Evolutionary conservation across 345 rosid species (phyloP), one percentile per base, ranked within the genome.

Genomic region (Murraya paniculata): DNA sequence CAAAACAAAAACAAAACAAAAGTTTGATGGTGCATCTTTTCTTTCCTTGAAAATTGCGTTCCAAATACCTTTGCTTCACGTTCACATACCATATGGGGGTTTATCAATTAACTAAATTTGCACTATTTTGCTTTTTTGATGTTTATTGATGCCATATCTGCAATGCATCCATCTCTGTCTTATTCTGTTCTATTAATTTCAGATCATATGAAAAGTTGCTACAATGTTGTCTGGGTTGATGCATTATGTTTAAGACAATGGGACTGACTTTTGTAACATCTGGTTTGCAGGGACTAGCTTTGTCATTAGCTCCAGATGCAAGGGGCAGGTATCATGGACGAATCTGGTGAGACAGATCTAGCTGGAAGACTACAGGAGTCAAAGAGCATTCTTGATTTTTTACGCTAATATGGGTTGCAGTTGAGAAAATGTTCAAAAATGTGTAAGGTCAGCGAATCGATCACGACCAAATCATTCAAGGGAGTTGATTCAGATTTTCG

Each of bases 281-380:
- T 81, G 64, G 48, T 45, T 75, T 79, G 73, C 81, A 84, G 87
- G 87, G 87, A 84, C 80, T 84, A 81, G 74, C 39, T 59, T 57
- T 33, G 57, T 68, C 2, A n/a, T n/a, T n/a, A 65, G 64, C 53
- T 41, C 66, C 30, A 28, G 50, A 5, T 18, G 3, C 18, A 6
- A 61, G 53, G 45, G 33, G 74, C 33, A 28, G 45, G 41, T 62
- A 8, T 35, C 33, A 1, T 76, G 28, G 24, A 77, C 57, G 2
- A 19, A 25, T 27, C 76, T 18, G 10, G 68, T 28, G 25, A 38
- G 68, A 73, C 68, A 25, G 22, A 50, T 19, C 28, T 16, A 25
- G 77, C 62, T 2, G 56, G 64, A 57, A 9, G 56, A 72, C 67
- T 39, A 16, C 69, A 71, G 30, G 33, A 77, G 33, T 33, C 72